Conservation (phyloP, 2,329 filamentous ascomycete species). For the Pezicula carpinea region DNA sequence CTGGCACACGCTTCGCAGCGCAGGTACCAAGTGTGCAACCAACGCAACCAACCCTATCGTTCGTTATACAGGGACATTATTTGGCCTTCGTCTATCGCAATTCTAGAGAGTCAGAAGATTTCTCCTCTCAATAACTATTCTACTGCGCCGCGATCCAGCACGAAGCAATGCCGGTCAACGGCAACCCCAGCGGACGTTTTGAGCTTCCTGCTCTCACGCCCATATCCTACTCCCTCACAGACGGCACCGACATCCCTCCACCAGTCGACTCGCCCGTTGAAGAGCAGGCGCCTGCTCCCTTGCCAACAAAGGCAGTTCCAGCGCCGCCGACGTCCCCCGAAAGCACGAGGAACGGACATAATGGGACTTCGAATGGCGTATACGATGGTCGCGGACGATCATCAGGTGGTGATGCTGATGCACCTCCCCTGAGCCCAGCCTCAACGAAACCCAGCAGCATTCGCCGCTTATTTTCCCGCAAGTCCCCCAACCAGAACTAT, state of each 20-base stretch:
- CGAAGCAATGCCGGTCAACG: slow-evolving; percentile 20
- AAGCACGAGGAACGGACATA: slow-evolving; percentile 4
- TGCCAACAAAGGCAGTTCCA: slow-evolving; percentile 2
- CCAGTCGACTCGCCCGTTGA: slow-evolving; percentile 28
- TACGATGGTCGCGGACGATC: slow-evolving; percentile 17
- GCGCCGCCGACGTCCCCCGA: slow-evolving; percentile 4
- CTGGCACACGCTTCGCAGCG: no score
- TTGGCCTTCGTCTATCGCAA: background rate
- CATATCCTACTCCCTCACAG: slow-evolving; percentile 28
- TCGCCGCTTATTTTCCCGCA: slow-evolving; percentile 31
- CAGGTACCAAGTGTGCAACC: no score
- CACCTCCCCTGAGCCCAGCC: slow-evolving; percentile 21
- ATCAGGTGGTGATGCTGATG: slow-evolving; percentile 7
- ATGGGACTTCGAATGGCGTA: slow-evolving; percentile 8
- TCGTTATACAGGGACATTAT: background rate
- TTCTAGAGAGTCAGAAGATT: background rate
- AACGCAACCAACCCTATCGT: background rate
- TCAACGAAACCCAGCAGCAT: slow-evolving; percentile 30
- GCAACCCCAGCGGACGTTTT: slow-evolving; percentile 26
- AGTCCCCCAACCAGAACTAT: slow-evolving; percentile 29
- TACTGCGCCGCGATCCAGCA: slow-evolving; percentile 11
- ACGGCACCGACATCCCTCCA: slow-evolving; percentile 30
- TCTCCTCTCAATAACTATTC: background rate
- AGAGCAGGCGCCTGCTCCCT: slow-evolving; percentile 20
- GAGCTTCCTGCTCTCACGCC: slow-evolving; percentile 27